These are phyloP conservation scores for Chlamydomonas sp. DNA, from an alignment of 139 green algal species.

Conservation along the genomic window DNA sequence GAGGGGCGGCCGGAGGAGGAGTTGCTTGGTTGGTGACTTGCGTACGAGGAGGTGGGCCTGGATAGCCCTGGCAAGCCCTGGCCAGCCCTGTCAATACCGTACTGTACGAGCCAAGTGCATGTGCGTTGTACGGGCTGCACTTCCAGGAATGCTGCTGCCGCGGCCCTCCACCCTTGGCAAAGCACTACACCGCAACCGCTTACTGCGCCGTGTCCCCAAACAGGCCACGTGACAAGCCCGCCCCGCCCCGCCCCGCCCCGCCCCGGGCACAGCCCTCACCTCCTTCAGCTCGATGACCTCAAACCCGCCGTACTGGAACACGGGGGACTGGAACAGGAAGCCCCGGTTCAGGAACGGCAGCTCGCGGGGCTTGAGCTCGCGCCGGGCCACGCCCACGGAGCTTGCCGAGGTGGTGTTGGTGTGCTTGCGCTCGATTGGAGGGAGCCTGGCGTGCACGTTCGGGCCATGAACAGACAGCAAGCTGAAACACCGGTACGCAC, in stretches of 20 bases:
- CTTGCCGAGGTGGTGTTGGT: not conserved
- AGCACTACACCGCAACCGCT: too few species aligned
- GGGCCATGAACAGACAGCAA: not conserved
- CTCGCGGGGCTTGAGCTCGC: not conserved
- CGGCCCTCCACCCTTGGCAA: too few species aligned
- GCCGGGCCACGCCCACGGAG: not conserved
- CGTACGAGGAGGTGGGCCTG: too few species aligned
- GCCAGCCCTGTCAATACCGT: too few species aligned
- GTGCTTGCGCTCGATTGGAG: not conserved
- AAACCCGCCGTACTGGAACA: constrained; percentile 54
- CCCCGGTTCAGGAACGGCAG: constrained; percentile 62
- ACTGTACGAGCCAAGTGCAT: too few species aligned
- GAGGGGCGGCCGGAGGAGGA: not conserved
- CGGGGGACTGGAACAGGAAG: constrained; percentile 64
- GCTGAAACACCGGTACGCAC: not conserved
- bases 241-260: not conserved
- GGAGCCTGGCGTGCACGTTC: not conserved
- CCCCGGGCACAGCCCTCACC: not conserved
- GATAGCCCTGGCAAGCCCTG: too few species aligned
- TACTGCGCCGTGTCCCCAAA: not conserved
- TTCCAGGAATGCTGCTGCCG: too few species aligned
- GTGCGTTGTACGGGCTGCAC: too few species aligned
- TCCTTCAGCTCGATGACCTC: constrained; percentile 37
- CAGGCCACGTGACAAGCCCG: not conserved
- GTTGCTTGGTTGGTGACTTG: not conserved